Conservation (phyloP, 345 rosid genomes). For the Eucalyptus marginata region DNA sequence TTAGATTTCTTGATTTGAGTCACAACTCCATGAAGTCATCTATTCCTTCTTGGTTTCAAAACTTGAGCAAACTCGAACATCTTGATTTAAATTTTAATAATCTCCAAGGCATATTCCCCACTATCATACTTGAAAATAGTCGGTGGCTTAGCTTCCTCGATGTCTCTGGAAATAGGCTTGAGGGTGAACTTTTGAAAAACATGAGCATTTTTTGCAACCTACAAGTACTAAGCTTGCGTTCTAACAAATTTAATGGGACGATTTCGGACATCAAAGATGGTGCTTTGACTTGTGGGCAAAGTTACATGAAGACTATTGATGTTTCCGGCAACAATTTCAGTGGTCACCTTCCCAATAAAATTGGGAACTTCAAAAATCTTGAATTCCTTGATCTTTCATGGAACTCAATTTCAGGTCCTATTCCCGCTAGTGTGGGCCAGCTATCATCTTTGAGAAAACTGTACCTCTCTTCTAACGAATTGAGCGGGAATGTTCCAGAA, state of each 20-base stretch:
- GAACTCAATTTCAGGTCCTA: neutral
- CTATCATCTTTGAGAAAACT: neutral
- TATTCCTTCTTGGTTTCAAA: neutral
- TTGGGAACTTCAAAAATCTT: neutral
- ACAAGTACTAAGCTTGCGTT: neutral
- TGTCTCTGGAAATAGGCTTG: neutral
- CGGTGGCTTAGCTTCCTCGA: neutral
- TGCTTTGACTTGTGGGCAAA: neutral
- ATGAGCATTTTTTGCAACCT: neutral
- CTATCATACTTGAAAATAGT: neutral
- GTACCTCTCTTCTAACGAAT: neutral
- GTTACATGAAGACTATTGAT: neutral
- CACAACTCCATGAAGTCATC: neutral
- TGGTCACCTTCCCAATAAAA: neutral
- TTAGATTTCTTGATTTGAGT: neutral
- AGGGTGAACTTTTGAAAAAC: neutral
- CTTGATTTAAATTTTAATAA: neutral
- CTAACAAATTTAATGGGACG: neutral
- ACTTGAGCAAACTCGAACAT: neutral
- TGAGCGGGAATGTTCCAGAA: neutral
- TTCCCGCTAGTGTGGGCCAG: neutral
- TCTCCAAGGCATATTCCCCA: neutral
- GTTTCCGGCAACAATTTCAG: neutral
- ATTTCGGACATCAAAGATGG: neutral
- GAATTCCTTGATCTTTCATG: neutral